A percentile compares a stretch with the other conserved stretches of the same genome.
phyloP scores from a whole-genome alignment of 1,139 yeast genomes.

The Suhomyces bolitotheri region DNA sequence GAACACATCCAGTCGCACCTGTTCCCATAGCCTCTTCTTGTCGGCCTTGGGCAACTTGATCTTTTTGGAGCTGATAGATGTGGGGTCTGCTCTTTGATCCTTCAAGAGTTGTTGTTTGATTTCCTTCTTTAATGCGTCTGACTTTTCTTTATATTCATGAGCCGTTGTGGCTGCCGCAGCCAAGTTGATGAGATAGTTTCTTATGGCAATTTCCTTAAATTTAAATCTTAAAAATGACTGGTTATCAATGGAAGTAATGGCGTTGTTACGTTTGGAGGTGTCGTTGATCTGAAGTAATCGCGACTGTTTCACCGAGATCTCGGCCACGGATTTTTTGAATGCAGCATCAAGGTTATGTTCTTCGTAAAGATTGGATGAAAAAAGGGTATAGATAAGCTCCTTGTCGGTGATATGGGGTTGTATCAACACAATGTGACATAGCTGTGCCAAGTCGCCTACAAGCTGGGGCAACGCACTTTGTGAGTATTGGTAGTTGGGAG shows the following conservation, averaged over 20 bases:
- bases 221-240: conserved; percentile 37
- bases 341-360: conserved; percentile 49
- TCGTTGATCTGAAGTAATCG: conserved; percentile 44
- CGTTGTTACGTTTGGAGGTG: conserved; percentile 22
- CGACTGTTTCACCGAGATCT: conserved; percentile 52
- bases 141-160: conserved; percentile 46
- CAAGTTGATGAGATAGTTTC: conserved; percentile 51
- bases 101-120: conserved; percentile 17
- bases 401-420: conserved; percentile 47
- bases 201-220: conserved; percentile 48
- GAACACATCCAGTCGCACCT: conserved; percentile 51
- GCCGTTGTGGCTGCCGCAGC: conserved; percentile 60
- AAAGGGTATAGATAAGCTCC: conserved; percentile 43
- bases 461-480: conserved; percentile 40
- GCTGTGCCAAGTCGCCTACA: conserved; percentile 46
- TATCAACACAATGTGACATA: conserved; percentile 42
- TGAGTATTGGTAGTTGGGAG: conserved; percentile 39
- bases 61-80: conserved; percentile 22
- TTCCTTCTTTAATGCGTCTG: conserved; percentile 34
- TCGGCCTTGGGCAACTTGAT: conserved; percentile 43
- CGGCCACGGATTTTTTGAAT: conserved; percentile 53
- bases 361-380: conserved; percentile 44
- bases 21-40: conserved; percentile 50
- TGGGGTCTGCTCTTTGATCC: conserved; percentile 16
- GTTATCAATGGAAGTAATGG: conserved; percentile 31